These are phyloP conservation scores for Coriaria nepalensis DNA, from an alignment of 306 rosid species.

Conservation along the genomic window DNA sequence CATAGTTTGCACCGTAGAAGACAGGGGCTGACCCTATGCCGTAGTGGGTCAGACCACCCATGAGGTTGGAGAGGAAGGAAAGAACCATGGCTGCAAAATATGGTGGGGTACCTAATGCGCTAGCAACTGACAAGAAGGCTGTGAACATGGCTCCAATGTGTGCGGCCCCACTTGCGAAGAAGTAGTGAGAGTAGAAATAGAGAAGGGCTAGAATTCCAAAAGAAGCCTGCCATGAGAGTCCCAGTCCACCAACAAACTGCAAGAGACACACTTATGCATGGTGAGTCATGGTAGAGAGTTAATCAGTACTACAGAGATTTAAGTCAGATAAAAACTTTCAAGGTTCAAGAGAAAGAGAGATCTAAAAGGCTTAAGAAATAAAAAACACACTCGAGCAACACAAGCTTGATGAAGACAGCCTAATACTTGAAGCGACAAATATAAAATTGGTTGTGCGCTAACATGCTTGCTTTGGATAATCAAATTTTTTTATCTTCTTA, in stretches of 20 bases:
- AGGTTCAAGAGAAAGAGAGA: no score
- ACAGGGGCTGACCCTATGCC: constrained; percentile 97
- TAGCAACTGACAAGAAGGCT: constrained; percentile 94
- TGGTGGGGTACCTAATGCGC: constrained; percentile 95
- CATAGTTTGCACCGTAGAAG: constrained; percentile 92
- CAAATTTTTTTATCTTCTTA: no score
- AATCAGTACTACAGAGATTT: no score
- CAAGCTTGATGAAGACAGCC: no score
- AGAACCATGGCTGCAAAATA: constrained; percentile 78
- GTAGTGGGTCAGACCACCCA: constrained; percentile 99
- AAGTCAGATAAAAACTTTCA: no score
- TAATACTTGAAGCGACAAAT: no score
- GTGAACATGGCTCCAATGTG: constrained; percentile 99
- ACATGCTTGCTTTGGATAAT: no score
- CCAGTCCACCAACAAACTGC: constrained; percentile 95
- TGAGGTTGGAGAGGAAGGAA: constrained; percentile 85
- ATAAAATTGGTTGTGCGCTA: no score
- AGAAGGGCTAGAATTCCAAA: constrained; percentile 93
- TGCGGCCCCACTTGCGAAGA: constrained; percentile 99
- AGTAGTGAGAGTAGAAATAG: constrained; percentile 95
- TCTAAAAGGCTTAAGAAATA: no score
- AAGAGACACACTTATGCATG: not conserved
- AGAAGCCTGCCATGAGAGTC: constrained; percentile 89
- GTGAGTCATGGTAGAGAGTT: no score
- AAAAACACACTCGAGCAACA: no score